A percentile compares a stretch with the other conserved stretches of the same genome.
Evolutionary conservation across 169 alveolate genomes (phyloP).

Genomic region (Cryptosporidium muris): DNA sequence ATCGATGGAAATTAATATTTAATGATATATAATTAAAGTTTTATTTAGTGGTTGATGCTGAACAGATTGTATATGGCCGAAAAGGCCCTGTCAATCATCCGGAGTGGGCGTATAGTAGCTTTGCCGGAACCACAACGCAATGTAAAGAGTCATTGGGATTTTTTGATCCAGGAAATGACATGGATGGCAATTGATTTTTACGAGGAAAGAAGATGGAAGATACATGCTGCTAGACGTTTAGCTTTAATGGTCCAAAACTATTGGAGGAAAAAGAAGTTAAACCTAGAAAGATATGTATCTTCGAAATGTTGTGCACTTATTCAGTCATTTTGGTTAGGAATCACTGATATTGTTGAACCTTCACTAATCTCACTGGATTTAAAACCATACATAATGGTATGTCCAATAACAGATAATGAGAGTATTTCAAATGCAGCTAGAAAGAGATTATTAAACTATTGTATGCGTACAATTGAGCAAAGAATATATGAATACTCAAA

Average conservation of each 20-base stretch:
- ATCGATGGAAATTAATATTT: conserved; percentile 2
- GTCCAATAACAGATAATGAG: conserved; percentile 21
- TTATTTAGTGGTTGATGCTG: conserved; percentile 45
- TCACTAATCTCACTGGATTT: conserved; percentile 32
- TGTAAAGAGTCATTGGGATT: conserved; percentile 74
- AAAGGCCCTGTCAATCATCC: conserved; percentile 68
- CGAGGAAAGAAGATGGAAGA: conserved; percentile 82
- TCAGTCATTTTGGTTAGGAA: conserved; percentile 72
- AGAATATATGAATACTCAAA: conserved; percentile 39
- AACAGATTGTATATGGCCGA: conserved; percentile 68
- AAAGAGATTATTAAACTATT: conserved; percentile 52
- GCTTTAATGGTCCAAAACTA: conserved; percentile 75
- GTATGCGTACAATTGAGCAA: conserved; percentile 37
- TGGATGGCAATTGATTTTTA: conserved; percentile 82
- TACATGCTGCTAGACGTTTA: conserved; percentile 76
- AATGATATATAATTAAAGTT: not conserved
- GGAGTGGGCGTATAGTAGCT: conserved; percentile 29
- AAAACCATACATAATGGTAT: conserved; percentile 44
- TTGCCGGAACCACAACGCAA: conserved; percentile 68
- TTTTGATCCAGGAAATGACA: conserved; percentile 77
- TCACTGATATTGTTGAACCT: conserved; percentile 37
- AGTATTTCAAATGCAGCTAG: conserved; percentile 31
- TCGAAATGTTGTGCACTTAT: conserved; percentile 57
- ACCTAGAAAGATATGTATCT: conserved; percentile 62
- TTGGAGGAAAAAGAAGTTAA: conserved; percentile 66